Conservation (phyloP, 805 yeast species). For the Hanseniaspora lachancei region DNA sequence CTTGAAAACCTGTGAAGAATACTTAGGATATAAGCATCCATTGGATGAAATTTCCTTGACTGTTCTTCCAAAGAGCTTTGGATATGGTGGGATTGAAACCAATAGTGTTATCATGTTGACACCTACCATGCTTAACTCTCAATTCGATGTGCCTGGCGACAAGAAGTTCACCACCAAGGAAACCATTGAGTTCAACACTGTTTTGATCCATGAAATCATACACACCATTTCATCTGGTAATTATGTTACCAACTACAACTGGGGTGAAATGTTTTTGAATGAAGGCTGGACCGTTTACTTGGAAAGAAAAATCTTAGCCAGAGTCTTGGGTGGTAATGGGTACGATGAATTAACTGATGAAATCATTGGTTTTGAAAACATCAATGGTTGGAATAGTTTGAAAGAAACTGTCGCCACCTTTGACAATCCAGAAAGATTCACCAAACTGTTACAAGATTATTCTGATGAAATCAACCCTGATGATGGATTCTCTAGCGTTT, state of each 20-base stretch:
- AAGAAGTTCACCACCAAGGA: conserved; percentile 10
- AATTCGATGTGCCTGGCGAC: conserved; percentile 57
- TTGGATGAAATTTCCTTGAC: conserved; percentile 76
- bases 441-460: conserved; percentile 58
- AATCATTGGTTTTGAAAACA: conserved; percentile 60
- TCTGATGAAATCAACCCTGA: conserved; percentile 69
- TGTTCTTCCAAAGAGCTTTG: conserved; percentile 62
- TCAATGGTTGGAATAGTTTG: conserved; percentile 81
- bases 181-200: conserved; percentile 13
- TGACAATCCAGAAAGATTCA: conserved; percentile 42
- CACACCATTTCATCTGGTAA: conserved; percentile 83
- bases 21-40: conserved; percentile 61
- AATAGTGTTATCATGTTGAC: conserved; percentile 86
- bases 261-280: conserved; percentile 91
- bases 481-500: conserved; percentile 76
- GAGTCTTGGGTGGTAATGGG: conserved; percentile 61
- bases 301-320: conserved; percentile 70
- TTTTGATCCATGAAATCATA: conserved; percentile 83
- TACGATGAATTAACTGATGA: conserved; percentile 9
- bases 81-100: conserved; percentile 93
- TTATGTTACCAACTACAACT: conserved; percentile 75
- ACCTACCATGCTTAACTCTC: conserved; percentile 75
- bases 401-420: conserved; percentile 52
- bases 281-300: conserved; percentile 94
- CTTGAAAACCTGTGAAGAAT: conserved; percentile 59